Evolutionary conservation across 2,329 filamentous ascomycete genomes (phyloP).

Genomic region (Colletotrichum viniferum): DNA sequence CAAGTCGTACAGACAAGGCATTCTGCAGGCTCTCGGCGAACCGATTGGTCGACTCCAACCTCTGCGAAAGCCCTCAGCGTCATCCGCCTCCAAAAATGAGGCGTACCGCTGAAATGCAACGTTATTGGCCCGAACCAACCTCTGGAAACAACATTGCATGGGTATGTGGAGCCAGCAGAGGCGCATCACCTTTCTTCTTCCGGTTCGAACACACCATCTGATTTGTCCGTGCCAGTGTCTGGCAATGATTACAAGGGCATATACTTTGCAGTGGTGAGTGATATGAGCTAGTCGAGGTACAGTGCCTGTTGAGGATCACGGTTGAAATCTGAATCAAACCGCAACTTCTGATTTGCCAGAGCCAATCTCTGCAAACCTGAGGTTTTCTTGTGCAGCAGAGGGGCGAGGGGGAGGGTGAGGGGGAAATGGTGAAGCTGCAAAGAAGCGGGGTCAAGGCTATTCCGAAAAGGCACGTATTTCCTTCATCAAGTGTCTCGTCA

Average conservation of each 20-base stretch:
- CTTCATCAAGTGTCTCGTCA: not conserved
- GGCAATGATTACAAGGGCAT: not conserved
- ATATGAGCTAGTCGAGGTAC: fast-evolving
- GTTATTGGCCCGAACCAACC: fast-evolving
- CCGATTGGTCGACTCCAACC: not conserved
- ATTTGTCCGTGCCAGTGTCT: not conserved
- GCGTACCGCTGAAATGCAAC: not conserved
- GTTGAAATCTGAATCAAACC: fast-evolving
- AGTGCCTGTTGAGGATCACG: not conserved
- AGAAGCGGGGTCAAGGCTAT: no score
- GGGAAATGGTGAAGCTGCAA: no score
- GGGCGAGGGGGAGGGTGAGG: no score
- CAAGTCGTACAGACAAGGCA: not conserved
- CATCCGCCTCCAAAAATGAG: not conserved
- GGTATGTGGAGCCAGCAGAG: not conserved
- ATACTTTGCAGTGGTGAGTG: fast-evolving
- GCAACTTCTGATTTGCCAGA: not conserved
- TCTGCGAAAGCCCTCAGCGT: not conserved
- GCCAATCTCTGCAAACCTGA: not conserved
- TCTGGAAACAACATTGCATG: not conserved
- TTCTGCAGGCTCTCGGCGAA: not conserved
- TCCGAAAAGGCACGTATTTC: no score
- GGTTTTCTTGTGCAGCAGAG: not conserved
- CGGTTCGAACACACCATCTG: not conserved
- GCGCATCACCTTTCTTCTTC: not conserved